Evolutionary conservation across 2,329 filamentous ascomycete genomes (phyloP), one percentile per base, ranked within the genome.

Genomic region (Neophaeococcomyces aloes): DNA sequence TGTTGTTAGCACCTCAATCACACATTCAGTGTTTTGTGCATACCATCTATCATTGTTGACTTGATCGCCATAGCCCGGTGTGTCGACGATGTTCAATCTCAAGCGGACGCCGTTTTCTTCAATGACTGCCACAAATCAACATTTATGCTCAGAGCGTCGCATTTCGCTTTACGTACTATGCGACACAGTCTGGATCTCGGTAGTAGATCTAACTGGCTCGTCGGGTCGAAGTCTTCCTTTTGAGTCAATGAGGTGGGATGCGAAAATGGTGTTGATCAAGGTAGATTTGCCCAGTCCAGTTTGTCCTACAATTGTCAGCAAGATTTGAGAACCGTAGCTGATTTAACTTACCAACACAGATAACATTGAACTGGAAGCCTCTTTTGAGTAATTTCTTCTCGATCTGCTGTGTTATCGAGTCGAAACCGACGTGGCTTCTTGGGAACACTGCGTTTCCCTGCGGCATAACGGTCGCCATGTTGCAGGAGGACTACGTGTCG

Each of bases 351-450:
- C 91, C 91, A 66, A 96, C 91, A 67, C 88, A 95, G 69, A 96
- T 96, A 63, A 96, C 83, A 67, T 98, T 98, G 80, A 98, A 98
- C 71, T 98, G 91, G 71, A 98, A 98, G 60, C 91, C 91, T 71
- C 91, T 87, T 79, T 98, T 98, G 72, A 98, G 69, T 65, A 96
- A 83, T 83, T 98, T 98, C 74, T 86, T 84, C 81, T 98, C 91
- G 60, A 98, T 98, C 76, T 98, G 91, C 57, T 83, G 87, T 59
- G 91, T 98, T 76, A 98, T 98, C 75, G 87, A 95, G 75, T 98
- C 91, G 75, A 98, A 98, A 79, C 91, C 91, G 68, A 98, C 91
- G 76, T 96, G 91, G 82, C 83, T 94, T 67, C 91, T 82, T 62
- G 91, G 91, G 70, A 86, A 91, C 65, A 82, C 76, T 11, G 68